phyloP scores from a whole-genome alignment of 148 eudicot genomes.

The Diospyros lotus region DNA sequence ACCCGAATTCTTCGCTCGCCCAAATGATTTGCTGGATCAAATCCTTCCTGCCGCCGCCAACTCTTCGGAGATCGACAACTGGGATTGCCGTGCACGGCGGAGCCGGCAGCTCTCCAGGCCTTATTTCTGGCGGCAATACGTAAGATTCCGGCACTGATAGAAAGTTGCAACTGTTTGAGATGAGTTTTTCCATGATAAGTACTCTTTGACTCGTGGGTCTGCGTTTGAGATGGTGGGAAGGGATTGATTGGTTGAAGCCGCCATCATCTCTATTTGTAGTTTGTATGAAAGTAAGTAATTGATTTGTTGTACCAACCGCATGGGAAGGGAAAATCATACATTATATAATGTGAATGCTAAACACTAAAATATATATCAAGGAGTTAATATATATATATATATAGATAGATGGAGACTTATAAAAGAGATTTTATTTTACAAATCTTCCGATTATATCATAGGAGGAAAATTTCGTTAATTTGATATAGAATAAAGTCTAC shows the following conservation, averaged over 20 bases:
- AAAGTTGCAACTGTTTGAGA: background rate
- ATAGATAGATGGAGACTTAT: too few species aligned
- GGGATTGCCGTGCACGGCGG: constrained; percentile 11
- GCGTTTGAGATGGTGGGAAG: background rate
- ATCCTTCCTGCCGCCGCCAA: background rate
- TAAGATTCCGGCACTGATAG: constrained; percentile 8
- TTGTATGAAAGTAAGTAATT: too few species aligned
- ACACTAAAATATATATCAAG: too few species aligned
- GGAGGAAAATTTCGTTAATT: too few species aligned
- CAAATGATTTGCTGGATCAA: background rate
- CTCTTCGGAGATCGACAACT: constrained; percentile 7
- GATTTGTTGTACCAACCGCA: too few species aligned
- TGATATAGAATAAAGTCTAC: too few species aligned
- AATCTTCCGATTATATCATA: too few species aligned
- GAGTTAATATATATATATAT: too few species aligned
- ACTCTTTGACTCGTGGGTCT: background rate
- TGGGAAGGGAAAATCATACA: too few species aligned
- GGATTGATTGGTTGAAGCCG: background rate
- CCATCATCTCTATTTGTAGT: background rate
- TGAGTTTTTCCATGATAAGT: constrained; percentile 4
- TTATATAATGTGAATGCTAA: too few species aligned
- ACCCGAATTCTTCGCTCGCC: constrained; percentile 17
- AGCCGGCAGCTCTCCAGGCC: constrained; percentile 1
- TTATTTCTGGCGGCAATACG: background rate
- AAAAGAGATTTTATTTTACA: too few species aligned